Conservation (phyloP, 352 stramenopile species). For the Lagenidium sp. region DNA sequence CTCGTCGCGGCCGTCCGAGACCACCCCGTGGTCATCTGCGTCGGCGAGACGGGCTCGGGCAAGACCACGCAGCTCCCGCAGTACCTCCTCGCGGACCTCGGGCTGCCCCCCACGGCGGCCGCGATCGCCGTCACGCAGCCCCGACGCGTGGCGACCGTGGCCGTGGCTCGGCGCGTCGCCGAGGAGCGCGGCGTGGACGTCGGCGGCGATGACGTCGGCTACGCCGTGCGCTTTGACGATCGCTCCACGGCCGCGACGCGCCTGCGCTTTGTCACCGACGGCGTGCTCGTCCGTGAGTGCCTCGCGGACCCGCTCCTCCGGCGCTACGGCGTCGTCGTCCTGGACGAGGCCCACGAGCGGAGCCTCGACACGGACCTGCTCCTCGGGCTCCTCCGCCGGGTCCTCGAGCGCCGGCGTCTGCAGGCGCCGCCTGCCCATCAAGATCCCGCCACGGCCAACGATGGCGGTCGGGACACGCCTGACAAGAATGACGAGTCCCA, state of each 20-base stretch:
- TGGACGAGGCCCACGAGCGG: constrained; percentile 97
- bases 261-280: constrained; percentile 84
- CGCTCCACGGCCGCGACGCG: constrained; percentile 40
- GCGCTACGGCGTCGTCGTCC: constrained; percentile 87
- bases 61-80: constrained; percentile 93
- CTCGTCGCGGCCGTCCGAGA: constrained; percentile 29
- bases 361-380: constrained; percentile 98
- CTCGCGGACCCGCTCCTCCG: constrained; percentile 61
- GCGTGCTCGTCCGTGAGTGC: constrained; percentile 75
- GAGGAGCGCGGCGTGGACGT: constrained; percentile 89
- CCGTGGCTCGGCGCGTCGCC: constrained; percentile 95
- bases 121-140: constrained; percentile 88
- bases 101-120: constrained; percentile 17
- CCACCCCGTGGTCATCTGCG: constrained; percentile 63
- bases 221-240: constrained; percentile 98
- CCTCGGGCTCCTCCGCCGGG: constrained; percentile 90
- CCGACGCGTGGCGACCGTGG: constrained; percentile 95
- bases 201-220: constrained; percentile 72
- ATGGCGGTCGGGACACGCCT: too few species aligned
- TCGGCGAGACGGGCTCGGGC: constrained; percentile 93
- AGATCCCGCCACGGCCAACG: constrained; percentile 37
- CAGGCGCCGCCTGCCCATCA: not conserved
- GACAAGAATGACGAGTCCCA: too few species aligned
- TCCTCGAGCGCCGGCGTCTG: constrained; percentile 27
- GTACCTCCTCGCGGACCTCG: constrained; percentile 39